These are phyloP conservation scores for Aspergillus felis DNA, from an alignment of 2,329 filamentous ascomycete genomes.

Conservation along the genomic window DNA sequence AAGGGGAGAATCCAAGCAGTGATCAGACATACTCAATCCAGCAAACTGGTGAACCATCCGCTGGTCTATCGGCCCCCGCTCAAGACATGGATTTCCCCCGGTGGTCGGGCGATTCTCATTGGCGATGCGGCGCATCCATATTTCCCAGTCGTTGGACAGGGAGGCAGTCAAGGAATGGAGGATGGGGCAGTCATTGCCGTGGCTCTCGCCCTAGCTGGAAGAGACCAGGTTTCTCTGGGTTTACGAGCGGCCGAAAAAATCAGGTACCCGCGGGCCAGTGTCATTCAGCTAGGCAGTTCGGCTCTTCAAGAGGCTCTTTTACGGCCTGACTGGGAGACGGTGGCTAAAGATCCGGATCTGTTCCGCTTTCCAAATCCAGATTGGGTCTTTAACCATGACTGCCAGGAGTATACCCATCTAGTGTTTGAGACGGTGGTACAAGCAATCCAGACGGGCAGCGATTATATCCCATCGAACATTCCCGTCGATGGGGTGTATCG, in stretches of 20 bases:
- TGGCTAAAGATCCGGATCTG: too few species aligned
- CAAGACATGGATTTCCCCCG: background rate
- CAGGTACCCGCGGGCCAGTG: background rate
- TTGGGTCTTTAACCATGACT: too few species aligned
- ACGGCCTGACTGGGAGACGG: too few species aligned
- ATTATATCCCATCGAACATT: too few species aligned
- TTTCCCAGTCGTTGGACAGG: conserved; percentile 43
- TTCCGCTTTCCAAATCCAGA: too few species aligned
- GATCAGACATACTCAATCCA: conserved; percentile 3
- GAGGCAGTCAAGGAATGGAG: conserved; percentile 42
- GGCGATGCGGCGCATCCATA: conserved; percentile 40
- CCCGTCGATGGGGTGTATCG: too few species aligned
- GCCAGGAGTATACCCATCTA: too few species aligned
- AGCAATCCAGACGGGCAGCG: too few species aligned
- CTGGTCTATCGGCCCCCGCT: background rate
- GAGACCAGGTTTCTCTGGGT: background rate
- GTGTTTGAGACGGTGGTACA: too few species aligned
- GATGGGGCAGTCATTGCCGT: conserved; percentile 40
- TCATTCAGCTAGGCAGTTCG: too few species aligned
- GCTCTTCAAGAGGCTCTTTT: too few species aligned
- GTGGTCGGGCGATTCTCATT: conserved; percentile 30
- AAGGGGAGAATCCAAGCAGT: too few species aligned
- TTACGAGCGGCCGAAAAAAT: background rate
- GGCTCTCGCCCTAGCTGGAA: background rate
- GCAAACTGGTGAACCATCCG: background rate